A percentile compares a stretch with the other conserved stretches of the same genome.
phyloP scores from a whole-genome alignment of 352 stramenopile genomes.

The Pythium coloratum region DNA sequence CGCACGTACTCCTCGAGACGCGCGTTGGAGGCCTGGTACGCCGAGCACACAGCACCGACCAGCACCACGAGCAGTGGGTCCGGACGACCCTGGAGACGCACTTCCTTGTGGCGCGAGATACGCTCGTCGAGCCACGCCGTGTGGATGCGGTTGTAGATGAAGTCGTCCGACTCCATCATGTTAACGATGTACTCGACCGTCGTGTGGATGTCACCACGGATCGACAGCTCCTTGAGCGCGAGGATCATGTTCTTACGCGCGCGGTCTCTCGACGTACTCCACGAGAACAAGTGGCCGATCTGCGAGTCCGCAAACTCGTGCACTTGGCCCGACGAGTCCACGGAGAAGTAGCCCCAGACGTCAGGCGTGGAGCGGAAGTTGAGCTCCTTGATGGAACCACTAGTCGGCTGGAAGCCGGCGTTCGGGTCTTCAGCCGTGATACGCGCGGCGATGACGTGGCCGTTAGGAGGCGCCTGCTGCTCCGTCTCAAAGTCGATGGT shows the following conservation, averaged over 20 bases:
- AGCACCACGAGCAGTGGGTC: constrained; percentile 88
- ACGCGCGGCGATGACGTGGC: constrained; percentile 98
- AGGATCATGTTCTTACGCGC: constrained; percentile 98
- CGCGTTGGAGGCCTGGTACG: constrained; percentile 76
- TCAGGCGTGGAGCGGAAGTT: constrained; percentile 99
- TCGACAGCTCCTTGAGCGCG: constrained; percentile 98
- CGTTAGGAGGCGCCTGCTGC: constrained; percentile 74
- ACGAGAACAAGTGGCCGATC: constrained; percentile 99
- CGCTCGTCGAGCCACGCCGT: constrained; percentile 98
- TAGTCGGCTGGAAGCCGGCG: constrained; percentile 98
- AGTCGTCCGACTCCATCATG: constrained; percentile 99
- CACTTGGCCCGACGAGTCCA: constrained; percentile 98
- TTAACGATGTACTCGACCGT: constrained; percentile 99
- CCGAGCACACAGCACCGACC: constrained; percentile 85
- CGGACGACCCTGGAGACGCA: constrained; percentile 78
- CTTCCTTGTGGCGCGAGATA: constrained; percentile 93
- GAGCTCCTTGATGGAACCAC: constrained; percentile 97
- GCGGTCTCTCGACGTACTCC: constrained; percentile 94
- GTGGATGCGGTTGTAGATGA: constrained; percentile 98
- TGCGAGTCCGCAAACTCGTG: constrained; percentile 99
- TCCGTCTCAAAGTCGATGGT: constrained; percentile 96
- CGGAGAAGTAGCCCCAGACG: constrained; percentile 99
- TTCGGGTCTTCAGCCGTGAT: constrained; percentile 99
- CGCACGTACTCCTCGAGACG: constrained; percentile 78
- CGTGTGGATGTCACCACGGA: constrained; percentile 98